A percentile compares a stretch with the other conserved stretches of the same genome.
Evolutionary conservation across 345 rosid genomes (phyloP).

Genomic region (Triadica sebifera): DNA sequence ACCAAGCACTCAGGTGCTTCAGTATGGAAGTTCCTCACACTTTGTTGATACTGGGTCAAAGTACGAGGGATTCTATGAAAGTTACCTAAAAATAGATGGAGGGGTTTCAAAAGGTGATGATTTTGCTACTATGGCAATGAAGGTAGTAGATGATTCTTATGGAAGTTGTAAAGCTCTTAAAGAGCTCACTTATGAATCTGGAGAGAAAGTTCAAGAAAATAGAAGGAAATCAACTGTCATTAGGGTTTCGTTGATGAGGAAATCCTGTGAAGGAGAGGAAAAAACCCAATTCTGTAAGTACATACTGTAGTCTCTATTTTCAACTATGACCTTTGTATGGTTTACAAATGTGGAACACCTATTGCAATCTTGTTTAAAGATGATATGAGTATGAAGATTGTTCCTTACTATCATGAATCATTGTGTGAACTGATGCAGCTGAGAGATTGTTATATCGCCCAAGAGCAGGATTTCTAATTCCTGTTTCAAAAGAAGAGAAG

Average conservation of each 20-base stretch:
- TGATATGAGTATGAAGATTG: neutral
- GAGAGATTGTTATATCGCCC: slow-evolving; percentile 57
- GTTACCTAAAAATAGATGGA: slow-evolving; percentile 55
- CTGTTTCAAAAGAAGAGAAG: slow-evolving; percentile 48
- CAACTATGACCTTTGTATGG: neutral
- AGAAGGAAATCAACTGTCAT: slow-evolving; percentile 53
- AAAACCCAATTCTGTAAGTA: slow-evolving; percentile 47
- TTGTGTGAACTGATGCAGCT: slow-evolving; percentile 39
- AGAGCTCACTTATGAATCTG: slow-evolving; percentile 27
- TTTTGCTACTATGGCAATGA: slow-evolving; percentile 24
- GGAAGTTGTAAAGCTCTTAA: slow-evolving; percentile 39
- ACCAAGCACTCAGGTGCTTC: slow-evolving; percentile 48
- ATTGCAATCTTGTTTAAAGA: neutral
- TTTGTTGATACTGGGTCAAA: slow-evolving; percentile 43
- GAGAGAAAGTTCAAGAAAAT: slow-evolving; percentile 42
- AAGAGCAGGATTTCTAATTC: slow-evolving; percentile 59
- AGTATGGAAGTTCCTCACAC: slow-evolving; percentile 46
- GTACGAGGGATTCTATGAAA: slow-evolving; percentile 60
- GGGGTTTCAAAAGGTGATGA: slow-evolving; percentile 21
- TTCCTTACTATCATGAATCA: neutral
- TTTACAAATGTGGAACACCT: neutral
- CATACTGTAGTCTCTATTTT: too few relatives aligned
- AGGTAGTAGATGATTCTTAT: slow-evolving; percentile 36
- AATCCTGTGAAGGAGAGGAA: slow-evolving; percentile 59
- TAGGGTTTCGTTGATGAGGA: slow-evolving; percentile 58